Evolutionary conservation across 306 rosid genomes (phyloP).

Genomic region (Cucurbita pepo): DNA sequence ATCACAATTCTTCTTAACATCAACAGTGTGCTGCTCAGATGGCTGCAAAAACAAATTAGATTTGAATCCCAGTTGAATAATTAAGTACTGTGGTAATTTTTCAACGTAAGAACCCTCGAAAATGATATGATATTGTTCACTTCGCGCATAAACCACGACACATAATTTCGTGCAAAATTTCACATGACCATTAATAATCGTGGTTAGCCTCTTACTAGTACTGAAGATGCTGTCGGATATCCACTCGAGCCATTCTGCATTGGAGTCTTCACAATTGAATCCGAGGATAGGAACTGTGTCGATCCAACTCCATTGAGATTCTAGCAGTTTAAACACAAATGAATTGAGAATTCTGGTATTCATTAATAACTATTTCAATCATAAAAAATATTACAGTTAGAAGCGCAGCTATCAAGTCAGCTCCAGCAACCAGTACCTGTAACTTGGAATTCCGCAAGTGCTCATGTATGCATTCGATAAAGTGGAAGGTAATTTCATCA

Average conservation of each 20-base stretch:
- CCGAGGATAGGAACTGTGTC: conserved; percentile 18
- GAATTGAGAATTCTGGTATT: not conserved
- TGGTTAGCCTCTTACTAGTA: conserved; percentile 27
- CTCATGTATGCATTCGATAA: conserved; percentile 76
- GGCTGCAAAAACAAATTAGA: conserved; percentile 25
- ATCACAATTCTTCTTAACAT: conserved; percentile 50
- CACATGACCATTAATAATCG: not conserved
- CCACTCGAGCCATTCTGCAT: conserved; percentile 25
- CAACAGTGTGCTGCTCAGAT: conserved; percentile 35
- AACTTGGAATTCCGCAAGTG: conserved; percentile 37
- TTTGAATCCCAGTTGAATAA: conserved; percentile 3
- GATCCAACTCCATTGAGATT: conserved; percentile 38
- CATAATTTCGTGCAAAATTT: too few relatives aligned
- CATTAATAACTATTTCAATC: not conserved
- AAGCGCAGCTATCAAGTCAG: not conserved
- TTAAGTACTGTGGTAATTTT: not conserved
- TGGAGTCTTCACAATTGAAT: conserved; percentile 31
- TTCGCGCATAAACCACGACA: too few relatives aligned
- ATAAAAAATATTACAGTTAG: not conserved
- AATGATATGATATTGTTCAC: not conserved
- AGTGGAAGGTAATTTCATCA: conserved; percentile 80
- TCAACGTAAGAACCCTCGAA: not conserved
- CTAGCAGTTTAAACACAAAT: not conserved
- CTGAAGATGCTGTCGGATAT: conserved; percentile 30
- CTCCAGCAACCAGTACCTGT: conserved; percentile 25